Evolutionary conservation across 768 basidiomycete genomes (phyloP), one percentile per base, ranked within the genome.

Genomic region (Peribolospora baueri): DNA sequence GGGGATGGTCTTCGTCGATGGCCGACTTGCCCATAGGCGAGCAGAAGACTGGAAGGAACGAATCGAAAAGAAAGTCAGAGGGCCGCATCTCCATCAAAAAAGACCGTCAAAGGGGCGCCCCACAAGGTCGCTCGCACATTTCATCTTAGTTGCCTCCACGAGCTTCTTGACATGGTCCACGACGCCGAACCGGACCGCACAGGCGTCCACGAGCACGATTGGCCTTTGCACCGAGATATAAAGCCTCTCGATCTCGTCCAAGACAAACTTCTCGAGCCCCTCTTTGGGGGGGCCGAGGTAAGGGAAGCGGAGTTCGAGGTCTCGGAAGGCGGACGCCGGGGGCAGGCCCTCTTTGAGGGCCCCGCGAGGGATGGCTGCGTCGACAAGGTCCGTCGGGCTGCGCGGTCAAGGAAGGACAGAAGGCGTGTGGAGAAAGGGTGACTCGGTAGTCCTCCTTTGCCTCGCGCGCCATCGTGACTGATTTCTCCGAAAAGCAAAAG

Each of bases 191-290:
- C 84, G 78, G 54, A 77, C 71, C 0, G 80, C 73, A 62, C 85
- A 88, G 2, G 83, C 85, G 61, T 88, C 85, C 45, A 82, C 76
- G 25, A 88, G 75, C 48, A 90, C 73, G 50, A 84, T 61, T 40
- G 85, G 79, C 10, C 73, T 71, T 40, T 68, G 65, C 9, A 80
- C 82, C 2, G 71, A 69, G 50, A 77, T 72, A 43, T 84, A 75
- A 5, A 75, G 74, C 53, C 77, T 72, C 37, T 72, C 66, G 56
- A 95, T 84, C 59, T 80, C 75, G 50, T 79, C 74, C 50, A 90
- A 69, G 4, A 87, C 85, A 58, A 75, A 81, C 2, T 72, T 69
- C 61, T 83, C 79, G 2, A 76, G 58, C 45, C 51, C 55, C 45
- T 54, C 8, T 6, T 48, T 38, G 48, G 57, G 57, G 2, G 46